A percentile compares a stretch with the other conserved stretches of the same genome.
Conservation (phyloP, 192 early-diverging fungal species). For the Backusella parvicylindrica region DNA sequence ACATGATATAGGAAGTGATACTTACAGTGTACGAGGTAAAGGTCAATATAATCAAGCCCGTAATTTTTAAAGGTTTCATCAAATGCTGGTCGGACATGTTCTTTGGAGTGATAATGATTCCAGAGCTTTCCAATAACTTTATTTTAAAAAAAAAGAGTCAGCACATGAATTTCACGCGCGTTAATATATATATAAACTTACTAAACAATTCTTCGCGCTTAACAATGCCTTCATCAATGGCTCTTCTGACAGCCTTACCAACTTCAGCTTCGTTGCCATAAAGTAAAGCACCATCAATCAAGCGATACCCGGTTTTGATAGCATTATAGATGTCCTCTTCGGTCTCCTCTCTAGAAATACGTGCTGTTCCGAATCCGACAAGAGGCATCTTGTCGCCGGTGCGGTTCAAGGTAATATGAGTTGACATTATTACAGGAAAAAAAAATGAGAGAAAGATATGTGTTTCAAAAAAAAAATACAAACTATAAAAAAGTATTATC, state of each 20-base stretch:
- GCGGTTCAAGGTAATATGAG: conserved; percentile 25
- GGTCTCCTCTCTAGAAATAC: conserved; percentile 38
- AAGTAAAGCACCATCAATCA: not conserved
- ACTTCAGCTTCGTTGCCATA: not conserved
- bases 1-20: not conserved
- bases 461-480: too few species aligned
- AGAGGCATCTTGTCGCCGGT: conserved; percentile 50
- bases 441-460: too few species aligned
- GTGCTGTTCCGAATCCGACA: conserved; percentile 50
- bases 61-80: conserved; percentile 48
- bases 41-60: conserved; percentile 55
- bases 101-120: conserved; percentile 55
- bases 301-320: not conserved
- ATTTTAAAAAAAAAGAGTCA: not conserved
- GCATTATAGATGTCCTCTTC: conserved; percentile 40
- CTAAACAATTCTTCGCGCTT: conserved; percentile 25
- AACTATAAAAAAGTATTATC: too few species aligned
- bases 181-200: not conserved
- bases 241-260: not conserved
- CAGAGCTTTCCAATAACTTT: conserved; percentile 49
- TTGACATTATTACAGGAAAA: not conserved
- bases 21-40: conserved; percentile 67
- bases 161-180: too few species aligned
- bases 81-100: conserved; percentile 50
- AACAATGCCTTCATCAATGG: not conserved